phyloP scores from a whole-genome alignment of 2,329 filamentous ascomycete species.

The Ophioceras dolichostomum region DNA sequence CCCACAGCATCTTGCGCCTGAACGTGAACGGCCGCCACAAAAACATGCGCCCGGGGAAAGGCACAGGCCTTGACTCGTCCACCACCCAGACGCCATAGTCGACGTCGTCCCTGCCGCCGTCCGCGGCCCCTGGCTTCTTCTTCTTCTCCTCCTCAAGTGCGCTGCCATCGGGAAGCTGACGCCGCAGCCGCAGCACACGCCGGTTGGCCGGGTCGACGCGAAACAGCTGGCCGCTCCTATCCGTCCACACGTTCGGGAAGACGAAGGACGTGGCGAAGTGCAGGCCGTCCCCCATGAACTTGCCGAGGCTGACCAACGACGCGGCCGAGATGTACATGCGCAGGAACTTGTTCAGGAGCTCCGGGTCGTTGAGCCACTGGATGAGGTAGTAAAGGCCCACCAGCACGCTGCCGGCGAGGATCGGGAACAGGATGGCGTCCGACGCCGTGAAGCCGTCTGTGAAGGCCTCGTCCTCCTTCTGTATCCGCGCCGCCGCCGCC shows the following conservation, averaged over 20 bases:
- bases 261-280: constrained; percentile 52
- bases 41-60: constrained; percentile 25
- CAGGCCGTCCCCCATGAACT: constrained; percentile 60
- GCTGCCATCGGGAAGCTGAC: too few relatives aligned
- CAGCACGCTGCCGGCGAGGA: constrained; percentile 62
- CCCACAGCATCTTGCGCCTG: constrained; percentile 27
- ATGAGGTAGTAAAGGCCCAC: constrained; percentile 74
- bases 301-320: constrained; percentile 64
- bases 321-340: constrained; percentile 73
- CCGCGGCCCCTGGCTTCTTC: background rate
- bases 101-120: background rate
- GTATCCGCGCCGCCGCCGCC: background rate
- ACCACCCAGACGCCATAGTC: constrained; percentile 10
- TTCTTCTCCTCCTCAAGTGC: background rate
- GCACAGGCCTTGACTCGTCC: constrained; percentile 20
- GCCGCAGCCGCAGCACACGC: constrained; percentile 22
- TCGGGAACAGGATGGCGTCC: constrained; percentile 75
- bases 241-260: constrained; percentile 61
- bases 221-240: constrained; percentile 27
- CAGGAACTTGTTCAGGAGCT: constrained; percentile 70
- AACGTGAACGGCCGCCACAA: constrained; percentile 13
- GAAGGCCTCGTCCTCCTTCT: constrained; percentile 40
- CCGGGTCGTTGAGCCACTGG: constrained; percentile 74
- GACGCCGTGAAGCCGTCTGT: constrained; percentile 54
- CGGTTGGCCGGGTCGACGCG: constrained; percentile 28